Base-by-base conservation (phyloP, 2,329 filamentous ascomycete species). In the Aspergillus fumigatiaffinis region DNA sequence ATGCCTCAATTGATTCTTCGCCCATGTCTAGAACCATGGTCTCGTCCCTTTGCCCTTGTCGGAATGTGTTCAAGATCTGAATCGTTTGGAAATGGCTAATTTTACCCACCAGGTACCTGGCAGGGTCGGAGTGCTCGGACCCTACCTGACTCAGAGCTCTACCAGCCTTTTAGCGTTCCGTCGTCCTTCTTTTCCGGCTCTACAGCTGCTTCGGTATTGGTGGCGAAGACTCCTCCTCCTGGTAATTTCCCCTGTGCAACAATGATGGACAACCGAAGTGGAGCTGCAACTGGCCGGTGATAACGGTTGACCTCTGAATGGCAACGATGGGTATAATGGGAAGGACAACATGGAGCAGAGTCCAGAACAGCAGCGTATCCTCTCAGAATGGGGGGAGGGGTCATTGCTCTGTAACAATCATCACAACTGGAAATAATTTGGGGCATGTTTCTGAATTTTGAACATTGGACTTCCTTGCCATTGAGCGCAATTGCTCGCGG, bases 341-440 rank as follows among this genome's bases (percentile, higher is more conserved):
- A 60, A 53, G 50, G 51, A 38, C 47, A 25, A 46, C 35, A 54
- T 52, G 21, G 48, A 53, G 41, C 35, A 28, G 55, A 55, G 59
- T 57, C 62, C 59, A 63, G 56, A 60, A 62, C 59, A 60, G 54
- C 63, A 60, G 60, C 50, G 50, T 58, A 50, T 56, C 57, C 52
- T 51, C 57, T 53, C 58, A 53, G 55, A 52, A 44, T n/a, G 17
- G 10, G 10, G 4, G 14, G 23, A 47, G 23, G 21, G 14, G 21
- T 14, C 21, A 23, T 23, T 23, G 23, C 12, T 46, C 44, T 23
- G 21, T 26, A 47, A 25, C 44, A 17, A 38, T 51, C 21, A 44
- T 51, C 47, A 48, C 50, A 44, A 26, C 52, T 26, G 58, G 20
- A 51, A 50, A 29, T 38, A 47, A 26, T 48, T 50, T 38, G 26